A percentile compares a stretch with the other conserved stretches of the same genome.
These are phyloP conservation scores for Candida labiduridarum DNA, from an alignment of 1,139 yeast species.

Conservation along the genomic window DNA sequence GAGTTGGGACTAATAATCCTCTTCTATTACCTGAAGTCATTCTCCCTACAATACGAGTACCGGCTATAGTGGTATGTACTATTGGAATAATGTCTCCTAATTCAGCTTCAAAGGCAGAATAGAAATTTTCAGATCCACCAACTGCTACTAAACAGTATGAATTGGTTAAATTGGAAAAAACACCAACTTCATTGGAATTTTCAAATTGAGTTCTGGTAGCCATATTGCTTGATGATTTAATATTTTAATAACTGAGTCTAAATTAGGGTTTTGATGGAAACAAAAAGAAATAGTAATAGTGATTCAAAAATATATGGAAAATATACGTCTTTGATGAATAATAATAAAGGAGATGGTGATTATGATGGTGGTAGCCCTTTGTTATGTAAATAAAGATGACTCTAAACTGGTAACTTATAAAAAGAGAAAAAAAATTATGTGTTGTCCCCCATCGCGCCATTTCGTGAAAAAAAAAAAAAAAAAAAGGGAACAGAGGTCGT, in stretches of 20 bases:
- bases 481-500: constrained; percentile 2
- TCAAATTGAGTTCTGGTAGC: constrained; percentile 74
- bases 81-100: constrained; percentile 95
- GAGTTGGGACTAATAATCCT: constrained; percentile 95
- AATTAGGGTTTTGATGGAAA: neutral
- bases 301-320: neutral
- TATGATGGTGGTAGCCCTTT: neutral
- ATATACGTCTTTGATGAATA: neutral
- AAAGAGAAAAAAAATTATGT: neutral
- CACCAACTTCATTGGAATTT: constrained; percentile 98
- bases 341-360: neutral
- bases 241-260: neutral
- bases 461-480: neutral
- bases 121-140: constrained; percentile 97
- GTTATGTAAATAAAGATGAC: constrained; percentile 8
- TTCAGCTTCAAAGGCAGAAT: constrained; percentile 97
- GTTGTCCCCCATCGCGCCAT: constrained; percentile 1
- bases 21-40: constrained; percentile 99
- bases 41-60: constrained; percentile 96
- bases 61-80: constrained; percentile 96
- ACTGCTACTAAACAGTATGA: constrained; percentile 95
- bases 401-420: constrained; percentile 1
- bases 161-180: constrained; percentile 93
- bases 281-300: neutral
- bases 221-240: constrained; percentile 23